These are phyloP conservation scores for Santalum album DNA, from an alignment of 164 flowering plant species.

Conservation along the genomic window DNA sequence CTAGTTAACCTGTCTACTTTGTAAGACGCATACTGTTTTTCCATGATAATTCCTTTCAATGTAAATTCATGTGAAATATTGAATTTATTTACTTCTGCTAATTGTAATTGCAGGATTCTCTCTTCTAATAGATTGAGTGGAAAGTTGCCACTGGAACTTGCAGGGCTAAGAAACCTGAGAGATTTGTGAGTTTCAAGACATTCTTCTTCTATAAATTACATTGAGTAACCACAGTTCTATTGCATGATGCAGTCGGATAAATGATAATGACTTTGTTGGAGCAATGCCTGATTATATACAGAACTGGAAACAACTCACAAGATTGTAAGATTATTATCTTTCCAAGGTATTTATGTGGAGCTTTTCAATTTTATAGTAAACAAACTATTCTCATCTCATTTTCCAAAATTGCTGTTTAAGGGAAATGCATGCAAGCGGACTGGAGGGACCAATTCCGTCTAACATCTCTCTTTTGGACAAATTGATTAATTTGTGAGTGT, in stretches of 20 bases:
- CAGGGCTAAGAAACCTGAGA: constrained; percentile 26
- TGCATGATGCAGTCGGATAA: constrained; percentile 45
- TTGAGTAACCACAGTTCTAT: no score
- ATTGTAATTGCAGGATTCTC: constrained; percentile 19
- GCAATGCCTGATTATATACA: constrained; percentile 41
- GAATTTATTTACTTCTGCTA: no score
- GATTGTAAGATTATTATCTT: constrained; percentile 33
- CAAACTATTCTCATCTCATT: no score
- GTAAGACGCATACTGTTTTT: no score
- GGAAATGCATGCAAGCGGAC: constrained; percentile 59
- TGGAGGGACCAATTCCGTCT: constrained; percentile 61
- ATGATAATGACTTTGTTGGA: constrained; percentile 50
- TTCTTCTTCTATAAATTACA: no score
- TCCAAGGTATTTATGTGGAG: background rate
- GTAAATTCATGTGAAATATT: no score
- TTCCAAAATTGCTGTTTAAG: constrained; percentile 24
- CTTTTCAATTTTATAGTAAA: no score
- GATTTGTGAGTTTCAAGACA: constrained; percentile 30
- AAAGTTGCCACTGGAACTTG: constrained; percentile 27
- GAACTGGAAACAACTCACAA: constrained; percentile 39
- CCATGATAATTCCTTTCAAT: no score
- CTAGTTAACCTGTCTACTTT: constrained; percentile 21
- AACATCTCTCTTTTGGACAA: constrained; percentile 37
- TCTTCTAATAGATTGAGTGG: constrained; percentile 44
- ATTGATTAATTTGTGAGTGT: constrained; percentile 41